Evolutionary conservation across 75 land plant species (phyloP).

Genomic region (Azolla pinnata): DNA sequence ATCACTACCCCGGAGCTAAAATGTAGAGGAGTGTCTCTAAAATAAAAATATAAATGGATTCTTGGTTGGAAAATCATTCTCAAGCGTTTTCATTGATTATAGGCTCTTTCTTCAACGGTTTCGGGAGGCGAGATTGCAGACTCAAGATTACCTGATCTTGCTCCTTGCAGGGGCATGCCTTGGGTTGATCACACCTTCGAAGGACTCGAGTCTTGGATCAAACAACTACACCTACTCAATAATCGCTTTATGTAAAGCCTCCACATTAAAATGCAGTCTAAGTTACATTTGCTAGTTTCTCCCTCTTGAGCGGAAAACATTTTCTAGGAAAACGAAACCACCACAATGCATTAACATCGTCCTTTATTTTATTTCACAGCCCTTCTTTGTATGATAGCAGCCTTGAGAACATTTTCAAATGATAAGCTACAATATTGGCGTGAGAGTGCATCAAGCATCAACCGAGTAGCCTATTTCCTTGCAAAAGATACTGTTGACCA

Average conservation of each 20-base stretch:
- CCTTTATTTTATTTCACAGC: conserved; percentile 27
- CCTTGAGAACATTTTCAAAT: conserved; percentile 74
- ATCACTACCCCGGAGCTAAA: no score
- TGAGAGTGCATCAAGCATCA: conserved; percentile 86
- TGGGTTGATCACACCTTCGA: conserved; percentile 71
- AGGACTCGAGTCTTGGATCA: conserved; percentile 64
- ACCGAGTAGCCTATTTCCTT: conserved; percentile 73
- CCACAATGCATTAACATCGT: background rate
- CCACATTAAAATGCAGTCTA: background rate
- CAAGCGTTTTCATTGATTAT: background rate
- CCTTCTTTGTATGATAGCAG: conserved; percentile 76
- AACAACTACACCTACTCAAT: conserved; percentile 75
- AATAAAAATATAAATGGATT: no score
- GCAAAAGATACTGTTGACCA: conserved; percentile 76
- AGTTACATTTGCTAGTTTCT: background rate
- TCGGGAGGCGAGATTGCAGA: conserved; percentile 67
- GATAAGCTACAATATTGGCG: conserved; percentile 83
- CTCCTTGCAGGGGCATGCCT: conserved; percentile 80
- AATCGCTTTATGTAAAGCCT: conserved; percentile 73
- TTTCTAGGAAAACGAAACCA: background rate
- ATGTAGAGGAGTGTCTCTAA: no score
- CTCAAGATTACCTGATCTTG: conserved; percentile 71
- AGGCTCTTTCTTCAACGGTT: conserved; percentile 80
- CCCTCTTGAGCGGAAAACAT: background rate
- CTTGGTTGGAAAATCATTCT: no score